Percentiles rank a stretch among this genome's conserved stretches.
phyloP scores from a whole-genome alignment of 768 basidiomycete genomes.

The Suillus variegatus region DNA sequence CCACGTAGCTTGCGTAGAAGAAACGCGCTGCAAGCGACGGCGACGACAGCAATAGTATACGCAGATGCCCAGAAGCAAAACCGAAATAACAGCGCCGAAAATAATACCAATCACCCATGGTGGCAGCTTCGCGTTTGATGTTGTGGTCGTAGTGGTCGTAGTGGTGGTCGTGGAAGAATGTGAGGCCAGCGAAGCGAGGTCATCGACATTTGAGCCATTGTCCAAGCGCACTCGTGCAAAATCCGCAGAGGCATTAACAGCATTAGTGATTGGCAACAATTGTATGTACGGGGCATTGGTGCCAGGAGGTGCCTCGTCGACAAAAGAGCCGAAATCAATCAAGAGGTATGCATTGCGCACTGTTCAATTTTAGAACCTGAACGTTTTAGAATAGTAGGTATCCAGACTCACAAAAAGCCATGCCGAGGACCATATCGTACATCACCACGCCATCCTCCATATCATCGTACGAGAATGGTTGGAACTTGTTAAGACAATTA shows the following conservation, averaged over 20 bases:
- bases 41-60: conserved; percentile 13
- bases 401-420: conserved; percentile 60
- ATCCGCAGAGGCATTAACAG: conserved; percentile 36
- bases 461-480: conserved; percentile 58
- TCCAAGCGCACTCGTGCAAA: conserved; percentile 16
- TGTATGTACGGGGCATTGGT: conserved; percentile 59
- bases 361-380: conserved; percentile 23
- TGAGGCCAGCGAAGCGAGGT: conserved; percentile 14
- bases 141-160: conserved; percentile 26
- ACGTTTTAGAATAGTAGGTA: conserved; percentile 6
- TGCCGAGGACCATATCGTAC: conserved; percentile 71
- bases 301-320: conserved; percentile 40
- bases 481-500: conserved; percentile 49
- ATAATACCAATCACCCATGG: conserved; percentile 20
- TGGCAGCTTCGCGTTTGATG: conserved; percentile 11
- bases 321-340: conserved; percentile 66
- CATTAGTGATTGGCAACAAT: conserved; percentile 56
- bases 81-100: conserved; percentile 8
- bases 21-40: conserved; percentile 13
- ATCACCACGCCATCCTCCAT: conserved; percentile 15
- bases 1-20: conserved; percentile 12
- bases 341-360: conserved; percentile 68
- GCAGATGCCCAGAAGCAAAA: conserved; percentile 11
- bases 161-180: conserved; percentile 32
- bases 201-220: conserved; percentile 12